Base-by-base conservation (phyloP, 1,284 basidiomycete genomes). In the Papiliotrema terrestris region DNA sequence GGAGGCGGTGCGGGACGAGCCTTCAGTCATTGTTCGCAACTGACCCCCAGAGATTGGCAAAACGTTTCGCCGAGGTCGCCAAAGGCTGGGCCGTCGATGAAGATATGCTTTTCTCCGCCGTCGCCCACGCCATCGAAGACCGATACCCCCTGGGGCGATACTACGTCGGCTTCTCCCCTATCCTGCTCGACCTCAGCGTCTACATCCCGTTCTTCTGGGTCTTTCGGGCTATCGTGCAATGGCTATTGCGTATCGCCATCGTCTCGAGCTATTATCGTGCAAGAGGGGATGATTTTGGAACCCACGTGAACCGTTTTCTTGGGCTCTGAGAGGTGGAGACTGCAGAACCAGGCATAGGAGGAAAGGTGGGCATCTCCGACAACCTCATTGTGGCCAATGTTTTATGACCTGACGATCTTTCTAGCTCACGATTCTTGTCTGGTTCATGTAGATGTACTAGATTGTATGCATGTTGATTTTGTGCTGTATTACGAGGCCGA, bases 21-120 rank as follows among this genome's bases (percentile, higher is more conserved):
- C 41, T 13, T 17, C 4, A 3, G 17, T 49, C 9, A 5, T 11
- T 3, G 17, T 23, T 19, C 17, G 15, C 25, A 42, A 45, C 14
- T 36, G n/a, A 32, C 19, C 4, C 3, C 4, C 38, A 52, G 51
- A 17, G 45, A 17, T 3, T 52, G n/a, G 45, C 44, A 8, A 29
- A 29, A 29, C 64, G 64, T 11, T 48, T 70, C 13, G 57, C 62
- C 22, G 55, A 67, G 3, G 53, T 74, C 4, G 60, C 63, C 2
- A 63, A 63, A 6, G 56, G 72, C 23, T 74, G 67, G 54, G 72
- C 70, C 17, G 72, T 74, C 32, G 72, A 74, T 58, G 69, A 74
- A 35, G 72, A 69, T 13, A 63, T 74, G 19, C 62, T 74, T 26
- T 72, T 66, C 58, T 69, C 70, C 22, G 66, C 68, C 17, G 70